These are phyloP conservation scores for Arbutus unedo DNA, from an alignment of 148 eudicot genomes.

Conservation along the genomic window DNA sequence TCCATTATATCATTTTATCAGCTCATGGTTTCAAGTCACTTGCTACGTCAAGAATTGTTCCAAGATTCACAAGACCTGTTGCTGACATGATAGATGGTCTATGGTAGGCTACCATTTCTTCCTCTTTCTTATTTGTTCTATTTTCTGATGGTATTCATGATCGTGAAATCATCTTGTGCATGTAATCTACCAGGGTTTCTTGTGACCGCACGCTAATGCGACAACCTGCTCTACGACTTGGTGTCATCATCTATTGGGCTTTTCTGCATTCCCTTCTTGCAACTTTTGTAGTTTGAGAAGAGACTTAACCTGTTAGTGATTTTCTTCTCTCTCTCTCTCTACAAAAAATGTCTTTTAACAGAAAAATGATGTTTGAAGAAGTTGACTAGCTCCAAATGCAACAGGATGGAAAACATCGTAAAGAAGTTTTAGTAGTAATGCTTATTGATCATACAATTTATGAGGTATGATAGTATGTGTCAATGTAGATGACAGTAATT, in stretches of 20 bases:
- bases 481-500: neutral
- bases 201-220: constrained; percentile 97
- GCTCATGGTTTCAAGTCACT: constrained; percentile 99
- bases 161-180: constrained; percentile 13
- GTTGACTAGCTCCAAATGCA: neutral
- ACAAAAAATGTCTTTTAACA: neutral
- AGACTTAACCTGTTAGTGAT: constrained; percentile 25
- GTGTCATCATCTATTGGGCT: constrained; percentile 90
- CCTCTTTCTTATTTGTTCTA: neutral
- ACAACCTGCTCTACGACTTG: constrained; percentile 90
- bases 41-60: constrained; percentile 75
- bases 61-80: constrained; percentile 90
- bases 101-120: constrained; percentile 50
- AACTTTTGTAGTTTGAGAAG: constrained; percentile 61
- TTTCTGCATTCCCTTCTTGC: constrained; percentile 87
- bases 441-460: neutral
- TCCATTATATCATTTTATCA: constrained; percentile 25
- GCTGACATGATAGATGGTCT: constrained; percentile 90
- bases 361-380: neutral
- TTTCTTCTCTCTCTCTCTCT: constrained; percentile 16
- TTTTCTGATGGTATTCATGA: constrained; percentile 5
- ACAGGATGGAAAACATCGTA: neutral
- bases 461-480: neutral
- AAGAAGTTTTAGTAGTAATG: neutral
- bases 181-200: constrained; percentile 69